Evolutionary conservation across 768 basidiomycete species (phyloP), one percentile per base, ranked within the genome.

Genomic region (Rhizopogon vulgaris): DNA sequence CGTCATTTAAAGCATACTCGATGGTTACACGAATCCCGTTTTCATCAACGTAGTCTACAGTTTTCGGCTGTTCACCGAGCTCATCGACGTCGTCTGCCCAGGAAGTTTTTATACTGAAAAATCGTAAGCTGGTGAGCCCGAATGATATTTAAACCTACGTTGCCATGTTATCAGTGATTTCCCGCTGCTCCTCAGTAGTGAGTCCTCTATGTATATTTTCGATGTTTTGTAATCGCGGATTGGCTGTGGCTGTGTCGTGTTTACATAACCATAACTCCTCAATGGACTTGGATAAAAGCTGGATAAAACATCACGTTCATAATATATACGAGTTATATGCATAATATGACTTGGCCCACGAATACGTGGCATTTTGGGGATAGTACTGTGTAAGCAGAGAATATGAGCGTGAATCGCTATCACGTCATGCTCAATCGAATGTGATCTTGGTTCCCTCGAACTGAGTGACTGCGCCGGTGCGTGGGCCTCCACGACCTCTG

Each of bases 41-140:
- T 55, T 89, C 87, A 58, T 93, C 89, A 40, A 87, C 75, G 52
- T 76, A 86, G 61, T 92, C 87, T 59, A 87, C 79, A 58, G 71
- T 71, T 75, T 77, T 83, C 41, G 71, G 78, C 52, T 71, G 73
- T 70, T 60, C 56, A 81, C 83, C 86, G 56, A 83, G 73, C 46
- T 90, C 87, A 64, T 90, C 87, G 59, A 90, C 83, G 54, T 92
- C 88, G 69, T 92, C 89, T 38, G 90, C 90, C 90, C 90, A 93
- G 6, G 87, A 90, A 17, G 83, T 88, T 74, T 87, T 90, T 38
- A 47, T 48, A 14, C 45, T 46, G 45, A 24, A 34, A 46, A 5
- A 6, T 18, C 12, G 4, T 32, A 3, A 46, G 32, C 7, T 22
- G 9, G 9, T 22, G 18, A 34, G 32, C 18, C 14, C 18, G 14